Evolutionary conservation across 2,329 filamentous ascomycete genomes (phyloP).

Genomic region (Keithomyces neogunnii): DNA sequence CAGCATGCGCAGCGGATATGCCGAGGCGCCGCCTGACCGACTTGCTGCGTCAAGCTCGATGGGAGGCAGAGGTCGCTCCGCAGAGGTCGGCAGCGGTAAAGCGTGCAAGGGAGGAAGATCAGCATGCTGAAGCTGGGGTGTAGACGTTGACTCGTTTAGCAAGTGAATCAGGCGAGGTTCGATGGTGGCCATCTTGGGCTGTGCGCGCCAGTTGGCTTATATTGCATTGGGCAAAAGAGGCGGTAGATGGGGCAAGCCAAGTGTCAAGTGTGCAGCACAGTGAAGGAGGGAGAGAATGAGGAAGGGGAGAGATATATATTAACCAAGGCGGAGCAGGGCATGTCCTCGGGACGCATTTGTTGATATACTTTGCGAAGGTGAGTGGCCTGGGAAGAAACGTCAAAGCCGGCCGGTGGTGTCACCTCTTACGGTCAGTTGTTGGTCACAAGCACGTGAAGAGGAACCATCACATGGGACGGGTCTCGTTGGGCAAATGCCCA

Average conservation of each 20-base stretch:
- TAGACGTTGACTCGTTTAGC: constrained; percentile 45
- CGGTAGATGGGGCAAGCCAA: neutral
- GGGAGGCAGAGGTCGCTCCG: constrained; percentile 39
- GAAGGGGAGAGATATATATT: constrained; percentile 1
- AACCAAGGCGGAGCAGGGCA: neutral
- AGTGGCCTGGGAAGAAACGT: constrained; percentile 2
- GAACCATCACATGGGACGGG: constrained; percentile 5
- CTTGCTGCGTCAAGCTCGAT: constrained; percentile 42
- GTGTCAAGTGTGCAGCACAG: neutral
- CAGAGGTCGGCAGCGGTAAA: constrained; percentile 32
- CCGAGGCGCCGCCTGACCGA: constrained; percentile 18
- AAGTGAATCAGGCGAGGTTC: constrained; percentile 59
- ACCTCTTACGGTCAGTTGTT: constrained; percentile 4
- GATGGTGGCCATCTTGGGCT: constrained; percentile 52
- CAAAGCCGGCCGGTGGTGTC: constrained; percentile 5
- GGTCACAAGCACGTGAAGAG: constrained; percentile 7
- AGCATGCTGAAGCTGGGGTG: constrained; percentile 37
- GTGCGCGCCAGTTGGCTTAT: constrained; percentile 3
- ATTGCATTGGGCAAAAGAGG: constrained; percentile 1
- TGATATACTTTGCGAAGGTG: constrained; percentile 1
- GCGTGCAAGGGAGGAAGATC: constrained; percentile 48
- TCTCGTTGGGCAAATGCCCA: neutral
- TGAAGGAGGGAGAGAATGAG: neutral
- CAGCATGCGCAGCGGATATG: constrained; percentile 31
- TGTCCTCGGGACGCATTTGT: constrained; percentile 8